Percentiles rank a stretch among this genome's conserved stretches.
These are phyloP conservation scores for Botrytis hyacinthi DNA, from an alignment of 2,329 filamentous ascomycete species.

Conservation along the genomic window DNA sequence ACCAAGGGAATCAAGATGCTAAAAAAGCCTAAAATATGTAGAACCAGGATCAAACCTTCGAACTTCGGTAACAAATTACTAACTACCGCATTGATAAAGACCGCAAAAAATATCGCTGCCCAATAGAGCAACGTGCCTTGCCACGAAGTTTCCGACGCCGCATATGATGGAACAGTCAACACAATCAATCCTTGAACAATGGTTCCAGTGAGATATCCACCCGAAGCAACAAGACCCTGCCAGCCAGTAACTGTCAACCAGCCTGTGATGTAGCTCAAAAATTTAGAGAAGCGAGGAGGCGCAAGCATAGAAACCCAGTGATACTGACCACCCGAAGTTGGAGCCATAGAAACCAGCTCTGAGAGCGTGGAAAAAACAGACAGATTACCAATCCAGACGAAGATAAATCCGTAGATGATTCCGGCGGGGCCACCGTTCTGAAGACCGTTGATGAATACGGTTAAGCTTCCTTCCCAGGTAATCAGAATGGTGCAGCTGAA, in stretches of 20 bases:
- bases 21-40: conserved; percentile 47
- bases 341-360: conserved; percentile 41
- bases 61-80: conserved; percentile 42
- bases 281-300: conserved; percentile 47
- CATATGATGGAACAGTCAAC: not conserved
- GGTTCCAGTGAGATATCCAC: conserved; percentile 6
- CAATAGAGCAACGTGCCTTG: conserved; percentile 7
- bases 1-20: conserved; percentile 44
- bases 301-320: conserved; percentile 56
- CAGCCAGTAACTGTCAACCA: conserved; percentile 16
- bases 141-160: not conserved
- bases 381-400: conserved; percentile 35
- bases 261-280: conserved; percentile 49
- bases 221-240: conserved; percentile 12
- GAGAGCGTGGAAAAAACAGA: conserved; percentile 23
- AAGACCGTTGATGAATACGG: conserved; percentile 10
- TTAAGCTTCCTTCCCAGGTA: conserved; percentile 41
- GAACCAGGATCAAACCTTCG: conserved; percentile 44
- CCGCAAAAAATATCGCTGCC: conserved; percentile 21
- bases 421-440: conserved; percentile 31
- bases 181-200: conserved; percentile 12
- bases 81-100: conserved; percentile 46
- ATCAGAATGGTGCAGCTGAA: conserved; percentile 44
- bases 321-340: conserved; percentile 56
- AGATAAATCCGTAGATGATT: conserved; percentile 42